Evolutionary conservation across 2,329 filamentous ascomycete species (phyloP).

Genomic region (Phialocephala sp.): DNA sequence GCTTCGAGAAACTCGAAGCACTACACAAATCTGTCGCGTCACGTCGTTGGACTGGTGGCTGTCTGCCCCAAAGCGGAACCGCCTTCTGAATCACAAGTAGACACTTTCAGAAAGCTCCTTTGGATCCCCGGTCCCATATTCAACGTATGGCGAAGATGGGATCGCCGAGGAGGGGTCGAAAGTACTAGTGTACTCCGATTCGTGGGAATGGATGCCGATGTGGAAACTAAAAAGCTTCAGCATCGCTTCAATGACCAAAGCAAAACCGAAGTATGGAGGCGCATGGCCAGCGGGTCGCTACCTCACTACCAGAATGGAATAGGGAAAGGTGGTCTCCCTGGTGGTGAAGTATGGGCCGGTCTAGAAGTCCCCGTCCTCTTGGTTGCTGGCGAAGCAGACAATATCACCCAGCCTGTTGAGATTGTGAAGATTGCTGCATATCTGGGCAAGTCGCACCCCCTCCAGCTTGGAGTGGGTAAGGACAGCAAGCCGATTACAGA

Average conservation of each 20-base stretch:
- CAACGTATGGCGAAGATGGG: constrained; percentile 76
- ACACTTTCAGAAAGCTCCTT: constrained; percentile 61
- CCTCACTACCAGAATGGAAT: constrained; percentile 61
- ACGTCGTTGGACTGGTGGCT: constrained; percentile 77
- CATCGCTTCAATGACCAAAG: constrained; percentile 82
- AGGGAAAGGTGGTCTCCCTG: constrained; percentile 69
- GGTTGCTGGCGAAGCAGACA: constrained; percentile 78
- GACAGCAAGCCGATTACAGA: constrained; percentile 51
- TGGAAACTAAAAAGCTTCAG: constrained; percentile 70
- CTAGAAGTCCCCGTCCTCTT: constrained; percentile 78
- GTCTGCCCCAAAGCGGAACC: constrained; percentile 80
- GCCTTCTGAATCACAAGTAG: constrained; percentile 57
- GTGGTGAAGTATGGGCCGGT: constrained; percentile 72
- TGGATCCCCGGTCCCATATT: constrained; percentile 76
- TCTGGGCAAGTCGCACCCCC: constrained; percentile 41
- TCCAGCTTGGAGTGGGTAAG: constrained; percentile 36
- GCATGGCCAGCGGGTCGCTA: constrained; percentile 77
- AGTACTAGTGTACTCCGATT: constrained; percentile 83
- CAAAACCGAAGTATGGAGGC: constrained; percentile 78
- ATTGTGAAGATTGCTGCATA: constrained; percentile 67
- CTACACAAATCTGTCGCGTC: constrained; percentile 57
- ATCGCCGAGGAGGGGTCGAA: constrained; percentile 76
- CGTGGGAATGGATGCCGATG: constrained; percentile 69
- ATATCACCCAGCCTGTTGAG: constrained; percentile 74
- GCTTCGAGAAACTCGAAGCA: constrained; percentile 59